Evolutionary conservation across 2,329 filamentous ascomycete species (phyloP).

Genomic region (Torrubiella hemipterigena): DNA sequence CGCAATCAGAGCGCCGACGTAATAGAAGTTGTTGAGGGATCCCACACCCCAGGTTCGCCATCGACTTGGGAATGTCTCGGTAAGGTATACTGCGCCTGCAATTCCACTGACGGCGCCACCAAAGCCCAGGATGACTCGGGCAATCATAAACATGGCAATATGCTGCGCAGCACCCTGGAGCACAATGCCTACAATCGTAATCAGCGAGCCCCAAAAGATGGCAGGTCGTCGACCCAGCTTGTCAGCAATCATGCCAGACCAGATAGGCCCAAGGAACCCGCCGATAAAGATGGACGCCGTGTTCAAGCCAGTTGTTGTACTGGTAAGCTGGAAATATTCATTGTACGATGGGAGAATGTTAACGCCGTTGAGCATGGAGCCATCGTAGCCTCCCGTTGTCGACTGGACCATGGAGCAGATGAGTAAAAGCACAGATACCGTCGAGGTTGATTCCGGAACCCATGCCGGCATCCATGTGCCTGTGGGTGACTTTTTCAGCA

Average conservation of each 20-base stretch:
- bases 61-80: slow-evolving; percentile 30
- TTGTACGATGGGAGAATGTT: slow-evolving; percentile 45
- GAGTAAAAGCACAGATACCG: slow-evolving; percentile 26
- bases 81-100: slow-evolving; percentile 32
- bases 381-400: slow-evolving; percentile 24
- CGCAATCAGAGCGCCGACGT: slow-evolving; percentile 29
- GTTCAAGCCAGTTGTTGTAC: slow-evolving; percentile 39
- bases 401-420: slow-evolving; percentile 33
- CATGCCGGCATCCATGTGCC: slow-evolving; percentile 34
- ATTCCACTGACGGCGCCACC: slow-evolving; percentile 28
- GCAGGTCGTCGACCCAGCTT: slow-evolving; percentile 27
- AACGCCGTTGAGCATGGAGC: slow-evolving; percentile 43
- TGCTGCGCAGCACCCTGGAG: slow-evolving; percentile 36
- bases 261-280: slow-evolving; percentile 27
- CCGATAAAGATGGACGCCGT: slow-evolving; percentile 44
- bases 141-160: slow-evolving; percentile 37
- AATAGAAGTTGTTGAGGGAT: slow-evolving; percentile 17
- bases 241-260: slow-evolving; percentile 28
- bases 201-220: slow-evolving; percentile 28
- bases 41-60: slow-evolving; percentile 12
- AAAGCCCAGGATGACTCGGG: slow-evolving; percentile 33
- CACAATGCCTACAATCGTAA: slow-evolving; percentile 30
- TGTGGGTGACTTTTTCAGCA: slow-evolving; percentile 12
- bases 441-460: slow-evolving; percentile 28
- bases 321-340: slow-evolving; percentile 42